phyloP scores from a whole-genome alignment of 495 filamentous ascomycete genomes.

The Penicillium cataractarum region DNA sequence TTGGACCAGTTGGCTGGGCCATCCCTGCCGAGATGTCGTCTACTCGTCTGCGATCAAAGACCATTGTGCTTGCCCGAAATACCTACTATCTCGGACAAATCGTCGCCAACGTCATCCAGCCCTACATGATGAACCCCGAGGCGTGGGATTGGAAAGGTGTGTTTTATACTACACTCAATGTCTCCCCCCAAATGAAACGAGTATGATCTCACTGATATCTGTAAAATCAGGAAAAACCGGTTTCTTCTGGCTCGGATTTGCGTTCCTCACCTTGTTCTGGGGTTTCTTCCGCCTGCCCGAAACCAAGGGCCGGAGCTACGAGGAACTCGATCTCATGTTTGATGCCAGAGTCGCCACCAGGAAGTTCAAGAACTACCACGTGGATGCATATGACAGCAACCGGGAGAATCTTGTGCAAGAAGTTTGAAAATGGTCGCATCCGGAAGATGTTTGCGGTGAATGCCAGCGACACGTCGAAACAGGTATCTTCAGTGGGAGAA shows the following conservation, averaged over 20 bases:
- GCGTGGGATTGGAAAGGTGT: constrained; percentile 38
- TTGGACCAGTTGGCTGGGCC: constrained; percentile 46
- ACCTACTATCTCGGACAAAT: constrained; percentile 38
- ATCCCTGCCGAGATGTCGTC: constrained; percentile 42
- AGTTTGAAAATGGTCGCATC: too few species aligned
- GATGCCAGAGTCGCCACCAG: constrained; percentile 49
- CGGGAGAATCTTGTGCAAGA: too few species aligned
- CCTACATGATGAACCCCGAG: constrained; percentile 41
- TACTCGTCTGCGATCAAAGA: constrained; percentile 41
- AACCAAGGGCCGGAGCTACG: constrained; percentile 52
- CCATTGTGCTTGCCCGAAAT: constrained; percentile 40
- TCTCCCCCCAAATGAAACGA: too few species aligned
- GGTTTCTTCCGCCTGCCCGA: constrained; percentile 48
- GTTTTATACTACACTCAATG: too few species aligned
- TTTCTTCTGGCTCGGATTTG: constrained; percentile 40
- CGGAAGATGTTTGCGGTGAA: too few species aligned
- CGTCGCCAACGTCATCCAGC: constrained; percentile 34
- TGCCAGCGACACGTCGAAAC: too few species aligned
- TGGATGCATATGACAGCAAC: constrained; percentile 16
- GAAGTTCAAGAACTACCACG: constrained; percentile 43
- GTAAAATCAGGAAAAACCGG: constrained; percentile 36
- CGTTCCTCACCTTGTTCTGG: constrained; percentile 34
- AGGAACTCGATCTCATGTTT: constrained; percentile 63
- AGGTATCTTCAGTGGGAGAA: too few species aligned
- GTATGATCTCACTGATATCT: too few species aligned